Base-by-base conservation (phyloP, 352 stramenopile species). In the Globisporangium mamillatum region DNA sequence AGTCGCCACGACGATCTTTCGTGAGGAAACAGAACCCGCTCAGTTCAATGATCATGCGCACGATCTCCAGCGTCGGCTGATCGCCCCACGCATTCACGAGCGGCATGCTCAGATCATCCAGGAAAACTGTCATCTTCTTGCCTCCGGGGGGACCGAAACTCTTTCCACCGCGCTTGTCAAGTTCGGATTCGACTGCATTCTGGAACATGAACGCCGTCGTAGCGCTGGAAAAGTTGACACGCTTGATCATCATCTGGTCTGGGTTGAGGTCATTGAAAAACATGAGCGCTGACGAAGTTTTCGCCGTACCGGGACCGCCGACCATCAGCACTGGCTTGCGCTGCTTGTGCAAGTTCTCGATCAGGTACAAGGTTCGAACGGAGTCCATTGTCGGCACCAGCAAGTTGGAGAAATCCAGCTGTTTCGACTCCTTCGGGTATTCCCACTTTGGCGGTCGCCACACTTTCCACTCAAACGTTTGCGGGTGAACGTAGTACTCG, bases 51-150 rank as follows among this genome's bases (percentile, higher is more conserved):
- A 98, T 96, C 72, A 99, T 95, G 58, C 97, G 94, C 60, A 99
- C 93, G 64, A 99, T 96, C 80, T 99, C 97, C 0, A 99, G 84
- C 22, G 97, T 99, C 56, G 97, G 97, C 79, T 99, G 97, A 70
- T 99, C 97, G 6, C 97, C 97, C 97, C 97, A 99, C 22, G 92
- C 96, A 68, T 99, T 99, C n/a, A 99, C 96, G 59, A 98, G 90
- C 2, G 95, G 95, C 93, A 98, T 98, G 66, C 88, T 97, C 20
- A 99, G 75, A 86, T 99, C 97, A 78, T 99, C 97, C 22, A 99
- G 87, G 70, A 99, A 99, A 12, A 99, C 96, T 0, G 96, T 99
- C 97, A 99, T 99, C 70, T 98, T 98, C 79, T 99, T 99, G 20
- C 97, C 97, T 59, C 97, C 97, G 5, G 97, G 96, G 41, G 97